Percentiles rank a stretch among this genome's conserved stretches.
These are phyloP conservation scores for Citrus hindsii DNA, from an alignment of 345 rosid species.

Conservation along the genomic window DNA sequence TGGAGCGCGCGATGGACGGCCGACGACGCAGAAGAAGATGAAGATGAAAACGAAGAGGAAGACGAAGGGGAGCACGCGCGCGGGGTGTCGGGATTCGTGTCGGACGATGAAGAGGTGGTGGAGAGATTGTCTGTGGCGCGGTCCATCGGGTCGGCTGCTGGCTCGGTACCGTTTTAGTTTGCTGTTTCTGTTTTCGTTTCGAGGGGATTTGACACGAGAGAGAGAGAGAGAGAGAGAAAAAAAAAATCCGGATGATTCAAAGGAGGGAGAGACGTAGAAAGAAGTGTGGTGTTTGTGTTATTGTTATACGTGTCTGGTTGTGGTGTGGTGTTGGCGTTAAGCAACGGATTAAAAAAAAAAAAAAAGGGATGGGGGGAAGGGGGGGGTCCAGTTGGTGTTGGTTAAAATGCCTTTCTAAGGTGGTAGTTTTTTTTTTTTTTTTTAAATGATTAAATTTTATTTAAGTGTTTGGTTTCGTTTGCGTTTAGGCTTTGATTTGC, in stretches of 20 bases:
- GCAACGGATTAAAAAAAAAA: conserved; percentile 39
- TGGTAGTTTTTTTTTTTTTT: neutral
- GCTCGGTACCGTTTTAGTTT: too few species aligned
- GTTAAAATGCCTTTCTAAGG: neutral
- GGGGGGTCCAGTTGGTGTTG: neutral
- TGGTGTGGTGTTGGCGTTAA: conserved; percentile 38
- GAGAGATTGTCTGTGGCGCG: conserved; percentile 25
- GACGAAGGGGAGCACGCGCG: conserved; percentile 24
- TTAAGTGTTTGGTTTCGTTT: neutral
- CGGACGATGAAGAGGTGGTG: conserved; percentile 42
- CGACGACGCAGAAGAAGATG: conserved; percentile 38
- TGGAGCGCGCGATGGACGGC: conserved; percentile 50
- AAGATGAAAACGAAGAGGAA: conserved; percentile 28
- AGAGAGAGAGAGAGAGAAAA: neutral
- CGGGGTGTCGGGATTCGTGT: conserved; percentile 42
- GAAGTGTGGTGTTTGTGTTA: neutral
- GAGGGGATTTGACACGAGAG: neutral
- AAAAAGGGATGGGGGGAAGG: too few species aligned
- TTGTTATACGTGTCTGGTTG: neutral
- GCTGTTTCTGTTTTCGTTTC: neutral
- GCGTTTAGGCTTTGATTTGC: neutral
- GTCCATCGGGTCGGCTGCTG: conserved; percentile 25
- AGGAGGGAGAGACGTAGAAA: conserved; percentile 13
- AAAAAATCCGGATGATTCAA: neutral
- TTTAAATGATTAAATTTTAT: neutral